Conservation (phyloP, 805 yeast species). For the Priceomyces castillae region DNA sequence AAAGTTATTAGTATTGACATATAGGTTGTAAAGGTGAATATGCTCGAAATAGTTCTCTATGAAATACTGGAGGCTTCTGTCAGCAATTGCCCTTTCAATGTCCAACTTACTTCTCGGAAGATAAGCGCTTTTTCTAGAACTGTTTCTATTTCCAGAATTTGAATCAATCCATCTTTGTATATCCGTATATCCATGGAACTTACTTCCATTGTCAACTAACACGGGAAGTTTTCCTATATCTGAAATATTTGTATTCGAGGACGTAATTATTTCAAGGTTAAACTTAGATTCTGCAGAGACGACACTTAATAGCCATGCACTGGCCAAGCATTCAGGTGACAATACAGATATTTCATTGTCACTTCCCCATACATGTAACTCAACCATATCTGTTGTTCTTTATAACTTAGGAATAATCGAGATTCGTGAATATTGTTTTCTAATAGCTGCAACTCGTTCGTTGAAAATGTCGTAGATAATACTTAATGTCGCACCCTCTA, state of each 20-base stretch:
- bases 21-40: constrained; percentile 57
- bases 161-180: constrained; percentile 9
- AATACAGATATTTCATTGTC: constrained; percentile 38
- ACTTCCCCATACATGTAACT: constrained; percentile 58
- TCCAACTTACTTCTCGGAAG: constrained; percentile 10
- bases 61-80: constrained; percentile 44
- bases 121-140: constrained; percentile 7
- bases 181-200: constrained; percentile 18
- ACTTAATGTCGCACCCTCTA: no score
- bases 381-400: constrained; percentile 14
- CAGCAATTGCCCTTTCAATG: constrained; percentile 18
- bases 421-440: no score
- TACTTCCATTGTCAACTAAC: constrained; percentile 20
- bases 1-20: constrained; percentile 56
- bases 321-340: constrained; percentile 52
- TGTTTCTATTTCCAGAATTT: not conserved
- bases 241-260: constrained; percentile 58
- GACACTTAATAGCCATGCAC: constrained; percentile 38
- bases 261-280: constrained; percentile 42
- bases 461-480: no score
- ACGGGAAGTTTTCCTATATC: constrained; percentile 51
- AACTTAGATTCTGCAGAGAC: constrained; percentile 13
- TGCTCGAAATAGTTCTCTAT: constrained; percentile 40
- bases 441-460: no score
- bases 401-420: no score